Percentiles rank a stretch among this genome's conserved stretches.
phyloP scores from a whole-genome alignment of 345 rosid species.

The Limnanthes douglasii region DNA sequence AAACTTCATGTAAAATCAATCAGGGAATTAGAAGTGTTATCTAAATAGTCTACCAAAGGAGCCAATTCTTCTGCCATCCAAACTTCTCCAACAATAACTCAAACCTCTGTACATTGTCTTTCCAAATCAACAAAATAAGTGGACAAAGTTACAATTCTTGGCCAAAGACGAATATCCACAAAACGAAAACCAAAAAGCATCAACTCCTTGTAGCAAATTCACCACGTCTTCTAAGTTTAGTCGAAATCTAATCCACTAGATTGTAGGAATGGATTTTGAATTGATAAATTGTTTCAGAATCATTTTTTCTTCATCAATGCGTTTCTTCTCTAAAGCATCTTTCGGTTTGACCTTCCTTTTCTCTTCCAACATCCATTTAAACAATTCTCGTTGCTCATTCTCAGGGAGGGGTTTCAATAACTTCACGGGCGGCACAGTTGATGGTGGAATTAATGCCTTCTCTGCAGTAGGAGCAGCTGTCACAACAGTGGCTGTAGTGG shows the following conservation, averaged over 20 bases:
- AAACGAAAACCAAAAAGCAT: slow-evolving; percentile 1
- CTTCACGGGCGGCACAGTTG: slow-evolving; percentile 17
- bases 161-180: neutral
- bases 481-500: slow-evolving; percentile 18
- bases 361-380: slow-evolving; percentile 89
- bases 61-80: too few species aligned
- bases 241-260: slow-evolving; percentile 16
- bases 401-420: slow-evolving; percentile 42
- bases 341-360: slow-evolving; percentile 67
- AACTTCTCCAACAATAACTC: too few species aligned
- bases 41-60: too few species aligned
- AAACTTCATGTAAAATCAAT: too few species aligned
- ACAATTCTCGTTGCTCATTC: slow-evolving; percentile 60
- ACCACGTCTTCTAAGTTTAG: slow-evolving; percentile 1
- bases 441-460: slow-evolving; percentile 12
- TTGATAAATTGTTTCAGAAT: slow-evolving; percentile 58
- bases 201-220: neutral
- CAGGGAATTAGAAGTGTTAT: too few species aligned
- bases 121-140: too few species aligned
- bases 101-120: too few species aligned
- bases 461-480: slow-evolving; percentile 16
- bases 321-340: slow-evolving; percentile 61
- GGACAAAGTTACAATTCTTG: too few species aligned
- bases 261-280: slow-evolving; percentile 49
- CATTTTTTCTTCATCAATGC: slow-evolving; percentile 70